Conservation (phyloP, 805 yeast species). For the Candida xyloterini region DNA sequence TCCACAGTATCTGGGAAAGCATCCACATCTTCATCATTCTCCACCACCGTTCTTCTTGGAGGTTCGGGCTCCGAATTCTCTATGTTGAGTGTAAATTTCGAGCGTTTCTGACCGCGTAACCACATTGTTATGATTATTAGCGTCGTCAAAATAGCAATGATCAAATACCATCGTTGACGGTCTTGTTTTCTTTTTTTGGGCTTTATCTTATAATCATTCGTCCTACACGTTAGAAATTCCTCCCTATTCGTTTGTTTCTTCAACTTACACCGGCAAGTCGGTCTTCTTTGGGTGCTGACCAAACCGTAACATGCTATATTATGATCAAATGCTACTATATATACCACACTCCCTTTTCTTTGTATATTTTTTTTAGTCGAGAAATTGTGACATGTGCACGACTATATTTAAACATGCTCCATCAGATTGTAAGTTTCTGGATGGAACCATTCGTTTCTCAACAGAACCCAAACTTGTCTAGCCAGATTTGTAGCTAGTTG, state of each 20-base stretch:
- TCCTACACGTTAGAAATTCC: conserved; percentile 3
- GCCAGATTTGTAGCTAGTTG: conserved; percentile 51
- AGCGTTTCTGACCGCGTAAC: conserved; percentile 3
- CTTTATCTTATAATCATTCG: conserved; percentile 17
- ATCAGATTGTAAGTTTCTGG: conserved; percentile 45
- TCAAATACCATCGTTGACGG: conserved; percentile 3
- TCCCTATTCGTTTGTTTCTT: too few species aligned
- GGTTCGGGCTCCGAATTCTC: conserved; percentile 3
- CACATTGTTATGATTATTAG: conserved; percentile 5
- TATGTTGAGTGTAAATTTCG: not conserved
- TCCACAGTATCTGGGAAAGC: conserved; percentile 38
- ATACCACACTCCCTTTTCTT: conserved; percentile 1
- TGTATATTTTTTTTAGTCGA: conserved; percentile 1
- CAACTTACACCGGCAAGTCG: conserved; percentile 46
- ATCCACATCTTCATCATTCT: conserved; percentile 6
- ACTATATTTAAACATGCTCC: conserved; percentile 32
- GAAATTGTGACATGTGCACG: conserved; percentile 1
- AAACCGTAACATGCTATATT: conserved; percentile 15
- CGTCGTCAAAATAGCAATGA: conserved; percentile 5
- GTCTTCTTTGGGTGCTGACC: conserved; percentile 41
- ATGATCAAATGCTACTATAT: not conserved
- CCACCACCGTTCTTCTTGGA: conserved; percentile 1
- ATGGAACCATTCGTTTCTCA: conserved; percentile 63
- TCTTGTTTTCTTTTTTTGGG: conserved; percentile 15
- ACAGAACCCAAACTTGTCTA: conserved; percentile 58